phyloP scores from a whole-genome alignment of 2,329 filamentous ascomycete genomes.

The Fusarium nanum region DNA sequence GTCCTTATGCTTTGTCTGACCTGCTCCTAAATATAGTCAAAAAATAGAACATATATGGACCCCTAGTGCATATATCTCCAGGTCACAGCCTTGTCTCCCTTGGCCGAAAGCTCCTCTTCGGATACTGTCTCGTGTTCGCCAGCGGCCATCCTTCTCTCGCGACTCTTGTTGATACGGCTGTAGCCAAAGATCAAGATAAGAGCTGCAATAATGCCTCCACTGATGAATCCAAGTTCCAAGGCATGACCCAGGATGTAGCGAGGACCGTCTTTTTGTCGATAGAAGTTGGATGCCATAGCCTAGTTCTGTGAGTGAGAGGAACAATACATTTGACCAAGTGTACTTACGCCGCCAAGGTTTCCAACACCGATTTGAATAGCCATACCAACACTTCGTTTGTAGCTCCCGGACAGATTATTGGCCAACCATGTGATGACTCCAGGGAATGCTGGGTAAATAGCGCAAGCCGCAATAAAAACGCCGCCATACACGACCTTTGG shows the following conservation, averaged over 20 bases:
- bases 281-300: conserved; percentile 80
- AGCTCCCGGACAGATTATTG: conserved; percentile 77
- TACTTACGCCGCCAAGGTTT: conserved; percentile 64
- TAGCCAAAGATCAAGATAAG: conserved; percentile 63
- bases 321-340: fast-evolving
- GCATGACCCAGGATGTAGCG: conserved; percentile 63
- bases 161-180: conserved; percentile 66
- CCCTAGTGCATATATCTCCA: conserved; percentile 69
- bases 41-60: background rate
- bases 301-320: conserved; percentile 27
- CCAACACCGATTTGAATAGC: conserved; percentile 72
- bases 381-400: conserved; percentile 75
- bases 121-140: conserved; percentile 56
- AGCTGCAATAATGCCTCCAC: conserved; percentile 58
- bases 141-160: conserved; percentile 59
- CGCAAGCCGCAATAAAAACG: conserved; percentile 79
- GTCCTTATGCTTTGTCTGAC: too few species aligned
- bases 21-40: too few species aligned
- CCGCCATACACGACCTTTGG: conserved; percentile 76
- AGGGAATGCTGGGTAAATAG: conserved; percentile 82
- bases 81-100: conserved; percentile 71
- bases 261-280: conserved; percentile 63
- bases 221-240: conserved; percentile 63
- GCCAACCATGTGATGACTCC: conserved; percentile 83
- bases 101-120: conserved; percentile 64